Evolutionary conservation across 768 basidiomycete species (phyloP).

Genomic region (Phaeotremella fagi): DNA sequence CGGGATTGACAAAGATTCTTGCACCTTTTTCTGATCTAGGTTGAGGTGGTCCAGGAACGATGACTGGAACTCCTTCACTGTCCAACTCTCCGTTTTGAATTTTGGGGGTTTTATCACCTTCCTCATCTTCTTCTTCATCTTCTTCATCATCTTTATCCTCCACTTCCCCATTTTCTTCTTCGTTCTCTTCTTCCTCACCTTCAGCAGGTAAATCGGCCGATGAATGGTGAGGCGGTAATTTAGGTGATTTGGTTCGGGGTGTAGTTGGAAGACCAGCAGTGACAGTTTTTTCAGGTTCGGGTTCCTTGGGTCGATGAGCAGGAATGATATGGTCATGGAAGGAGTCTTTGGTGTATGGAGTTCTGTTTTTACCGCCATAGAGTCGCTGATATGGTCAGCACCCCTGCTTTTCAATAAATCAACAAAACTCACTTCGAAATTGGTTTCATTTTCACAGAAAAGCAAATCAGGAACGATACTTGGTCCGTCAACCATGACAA

Average conservation of each 20-base stretch:
- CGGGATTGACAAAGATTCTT: slow-evolving; percentile 71
- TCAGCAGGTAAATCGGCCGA: slow-evolving; percentile 10
- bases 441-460: slow-evolving; percentile 97
- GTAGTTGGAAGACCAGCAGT: slow-evolving; percentile 20
- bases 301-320: slow-evolving; percentile 62
- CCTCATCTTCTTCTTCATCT: slow-evolving; percentile 47
- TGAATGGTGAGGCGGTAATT: slow-evolving; percentile 24
- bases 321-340: slow-evolving; percentile 97
- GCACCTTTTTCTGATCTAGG: slow-evolving; percentile 30
- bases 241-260: slow-evolving; percentile 27
- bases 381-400: slow-evolving; percentile 54
- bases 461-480: slow-evolving; percentile 75
- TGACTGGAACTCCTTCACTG: slow-evolving; percentile 51
- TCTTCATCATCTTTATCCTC: slow-evolving; percentile 49
- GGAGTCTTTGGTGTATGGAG: slow-evolving; percentile 85
- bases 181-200: slow-evolving; percentile 15
- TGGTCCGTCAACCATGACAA: slow-evolving; percentile 54
- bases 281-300: slow-evolving; percentile 26
- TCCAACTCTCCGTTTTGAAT: slow-evolving; percentile 23
- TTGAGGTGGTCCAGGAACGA: slow-evolving; percentile 47
- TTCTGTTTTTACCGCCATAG: slow-evolving; percentile 80
- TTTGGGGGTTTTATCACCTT: slow-evolving; percentile 13
- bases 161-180: slow-evolving; percentile 1
- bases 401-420: background rate
- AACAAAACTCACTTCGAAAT: slow-evolving; percentile 57